Conservation (phyloP, 768 basidiomycete species). For the Leccinum sublutescens region DNA sequence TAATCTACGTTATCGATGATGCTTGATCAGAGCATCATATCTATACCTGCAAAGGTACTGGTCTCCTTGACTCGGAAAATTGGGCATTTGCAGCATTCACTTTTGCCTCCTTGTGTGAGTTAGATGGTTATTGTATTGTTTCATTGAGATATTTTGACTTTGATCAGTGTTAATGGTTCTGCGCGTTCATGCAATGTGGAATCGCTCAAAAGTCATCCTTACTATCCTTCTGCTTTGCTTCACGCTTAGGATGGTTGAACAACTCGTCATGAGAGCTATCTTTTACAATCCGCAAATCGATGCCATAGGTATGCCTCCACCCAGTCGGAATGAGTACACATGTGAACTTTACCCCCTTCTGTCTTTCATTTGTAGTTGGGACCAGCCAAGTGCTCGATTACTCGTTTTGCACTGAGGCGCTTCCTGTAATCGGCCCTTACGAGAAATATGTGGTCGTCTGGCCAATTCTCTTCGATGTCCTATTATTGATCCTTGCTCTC, state of each 20-base stretch:
- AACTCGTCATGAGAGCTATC: not conserved
- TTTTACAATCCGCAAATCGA: not conserved
- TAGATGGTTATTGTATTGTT: not conserved
- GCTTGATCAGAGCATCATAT: not conserved
- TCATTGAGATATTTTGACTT: not conserved
- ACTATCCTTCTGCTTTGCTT: not conserved
- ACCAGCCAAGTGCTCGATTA: too few species aligned
- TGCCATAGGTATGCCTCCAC: not conserved
- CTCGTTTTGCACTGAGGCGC: too few species aligned
- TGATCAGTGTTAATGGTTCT: not conserved
- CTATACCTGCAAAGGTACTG: not conserved
- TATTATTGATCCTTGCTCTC: too few species aligned
- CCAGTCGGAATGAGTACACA: not conserved
- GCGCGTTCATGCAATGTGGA: not conserved
- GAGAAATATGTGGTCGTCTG: too few species aligned
- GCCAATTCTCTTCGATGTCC: too few species aligned
- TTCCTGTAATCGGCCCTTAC: too few species aligned
- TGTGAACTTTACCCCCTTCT: not conserved
- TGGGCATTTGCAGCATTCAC: not conserved
- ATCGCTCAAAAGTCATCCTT: not conserved
- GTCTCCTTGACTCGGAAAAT: not conserved
- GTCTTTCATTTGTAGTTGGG: not conserved
- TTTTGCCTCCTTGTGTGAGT: not conserved
- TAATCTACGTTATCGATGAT: not conserved
- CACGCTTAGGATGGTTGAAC: not conserved